Conservation (phyloP, 1,284 basidiomycete genomes). For the Puccinia triticina region DNA sequence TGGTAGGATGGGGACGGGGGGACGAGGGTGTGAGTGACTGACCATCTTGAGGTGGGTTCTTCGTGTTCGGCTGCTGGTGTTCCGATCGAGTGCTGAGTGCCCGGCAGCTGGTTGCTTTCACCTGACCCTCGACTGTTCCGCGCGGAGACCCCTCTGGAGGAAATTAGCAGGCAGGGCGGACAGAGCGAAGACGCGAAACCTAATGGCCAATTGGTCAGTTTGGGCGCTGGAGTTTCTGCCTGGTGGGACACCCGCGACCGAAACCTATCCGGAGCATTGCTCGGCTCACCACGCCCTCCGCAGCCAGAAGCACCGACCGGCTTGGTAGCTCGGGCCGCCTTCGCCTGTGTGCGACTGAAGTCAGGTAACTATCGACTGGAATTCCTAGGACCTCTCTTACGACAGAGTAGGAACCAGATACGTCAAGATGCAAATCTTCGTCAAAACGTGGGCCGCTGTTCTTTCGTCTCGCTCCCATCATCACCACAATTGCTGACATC, state of each 20-base stretch:
- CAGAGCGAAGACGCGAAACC: background rate
- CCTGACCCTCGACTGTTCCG: background rate
- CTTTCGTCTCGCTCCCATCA: background rate
- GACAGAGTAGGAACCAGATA: conserved; percentile 43
- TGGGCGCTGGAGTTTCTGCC: background rate
- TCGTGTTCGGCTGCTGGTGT: background rate
- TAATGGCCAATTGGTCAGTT: background rate
- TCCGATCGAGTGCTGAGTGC: background rate
- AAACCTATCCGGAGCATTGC: conserved; percentile 21
- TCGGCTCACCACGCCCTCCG: background rate
- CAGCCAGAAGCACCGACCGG: background rate
- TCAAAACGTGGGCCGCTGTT: conserved; percentile 62
- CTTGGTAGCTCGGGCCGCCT: background rate
- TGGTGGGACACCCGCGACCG: background rate
- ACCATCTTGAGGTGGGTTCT: conserved; percentile 25
- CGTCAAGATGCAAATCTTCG: conserved; percentile 65
- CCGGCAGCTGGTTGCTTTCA: conserved; percentile 5
- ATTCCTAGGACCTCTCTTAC: conserved; percentile 51
- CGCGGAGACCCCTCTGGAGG: background rate
- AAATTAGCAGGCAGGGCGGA: background rate
- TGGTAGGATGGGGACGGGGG: background rate
- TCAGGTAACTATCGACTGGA: background rate
- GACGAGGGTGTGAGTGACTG: conserved; percentile 1
- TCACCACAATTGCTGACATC: conserved; percentile 56
- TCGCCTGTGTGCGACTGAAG: background rate